Conservation (phyloP, 352 stramenopile species). For the Porosira glacialis region DNA sequence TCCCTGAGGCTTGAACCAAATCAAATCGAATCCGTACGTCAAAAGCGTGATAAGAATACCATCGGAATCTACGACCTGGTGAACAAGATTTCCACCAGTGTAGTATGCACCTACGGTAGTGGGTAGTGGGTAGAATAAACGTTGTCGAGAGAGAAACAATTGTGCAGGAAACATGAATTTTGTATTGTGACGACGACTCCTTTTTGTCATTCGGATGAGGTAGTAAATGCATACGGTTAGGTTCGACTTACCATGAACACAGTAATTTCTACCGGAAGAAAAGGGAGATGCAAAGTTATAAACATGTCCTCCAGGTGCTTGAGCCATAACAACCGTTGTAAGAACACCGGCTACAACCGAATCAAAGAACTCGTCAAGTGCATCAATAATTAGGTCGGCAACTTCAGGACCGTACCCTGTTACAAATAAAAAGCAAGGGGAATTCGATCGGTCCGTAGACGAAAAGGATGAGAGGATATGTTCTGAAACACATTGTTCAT, state of each 20-base stretch:
- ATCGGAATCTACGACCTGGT: slow-evolving; percentile 31
- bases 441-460: too few species aligned
- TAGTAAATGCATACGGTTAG: too few species aligned
- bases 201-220: too few species aligned
- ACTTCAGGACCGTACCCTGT: slow-evolving; percentile 24
- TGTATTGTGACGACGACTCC: too few species aligned
- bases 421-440: too few species aligned
- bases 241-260: too few species aligned
- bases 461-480: too few species aligned
- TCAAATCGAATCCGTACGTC: slow-evolving; percentile 46
- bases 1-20: slow-evolving; percentile 42
- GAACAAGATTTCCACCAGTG: slow-evolving; percentile 27
- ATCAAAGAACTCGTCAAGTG: slow-evolving; percentile 48
- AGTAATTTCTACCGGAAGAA: slow-evolving; percentile 24
- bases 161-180: too few species aligned
- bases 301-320: slow-evolving; percentile 10
- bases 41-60: slow-evolving; percentile 42
- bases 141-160: too few species aligned
- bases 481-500: too few species aligned
- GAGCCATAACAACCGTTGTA: slow-evolving; percentile 6
- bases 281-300: slow-evolving; percentile 40
- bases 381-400: slow-evolving; percentile 39
- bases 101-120: slow-evolving; percentile 47
- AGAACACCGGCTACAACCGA: slow-evolving; percentile 19
- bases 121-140: too few species aligned